Conservation (phyloP, 495 filamentous ascomycete genomes). For the Chaetomium fimeti region DNA sequence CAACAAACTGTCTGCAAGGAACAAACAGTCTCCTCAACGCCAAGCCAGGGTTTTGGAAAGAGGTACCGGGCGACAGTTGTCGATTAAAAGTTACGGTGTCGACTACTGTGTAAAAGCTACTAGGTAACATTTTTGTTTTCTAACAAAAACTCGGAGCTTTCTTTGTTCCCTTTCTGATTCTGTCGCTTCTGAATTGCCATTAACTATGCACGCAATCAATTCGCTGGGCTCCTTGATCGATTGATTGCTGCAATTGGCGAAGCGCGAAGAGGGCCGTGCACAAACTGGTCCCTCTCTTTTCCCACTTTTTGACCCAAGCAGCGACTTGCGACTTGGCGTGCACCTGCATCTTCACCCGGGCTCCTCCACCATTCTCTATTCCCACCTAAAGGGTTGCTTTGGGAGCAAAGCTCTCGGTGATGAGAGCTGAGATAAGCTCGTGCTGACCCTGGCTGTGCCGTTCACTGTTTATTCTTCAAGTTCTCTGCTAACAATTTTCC, state of each 20-base stretch:
- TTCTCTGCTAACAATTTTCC: background rate
- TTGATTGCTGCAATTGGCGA: conserved; percentile 8
- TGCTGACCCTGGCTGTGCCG: conserved; percentile 1
- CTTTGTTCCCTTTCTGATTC: no score
- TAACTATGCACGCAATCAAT: no score
- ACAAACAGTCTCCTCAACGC: no score
- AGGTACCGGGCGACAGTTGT: no score
- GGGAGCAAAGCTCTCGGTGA: background rate
- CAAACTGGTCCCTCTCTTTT: background rate
- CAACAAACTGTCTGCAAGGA: no score
- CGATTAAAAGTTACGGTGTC: no score
- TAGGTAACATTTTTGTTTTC: no score
- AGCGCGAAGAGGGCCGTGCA: background rate
- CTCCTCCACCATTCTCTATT: background rate
- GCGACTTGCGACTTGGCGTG: background rate
- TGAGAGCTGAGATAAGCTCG: background rate
- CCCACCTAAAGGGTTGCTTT: background rate
- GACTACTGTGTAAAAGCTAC: no score
- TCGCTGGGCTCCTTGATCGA: no score
- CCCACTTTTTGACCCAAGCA: conserved; percentile 3
- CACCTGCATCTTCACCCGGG: background rate
- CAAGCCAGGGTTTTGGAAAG: no score
- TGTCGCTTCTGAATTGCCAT: background rate
- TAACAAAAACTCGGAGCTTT: no score
- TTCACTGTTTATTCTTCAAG: background rate